Base-by-base conservation (phyloP, 768 basidiomycete genomes). In the Suillus plorans region DNA sequence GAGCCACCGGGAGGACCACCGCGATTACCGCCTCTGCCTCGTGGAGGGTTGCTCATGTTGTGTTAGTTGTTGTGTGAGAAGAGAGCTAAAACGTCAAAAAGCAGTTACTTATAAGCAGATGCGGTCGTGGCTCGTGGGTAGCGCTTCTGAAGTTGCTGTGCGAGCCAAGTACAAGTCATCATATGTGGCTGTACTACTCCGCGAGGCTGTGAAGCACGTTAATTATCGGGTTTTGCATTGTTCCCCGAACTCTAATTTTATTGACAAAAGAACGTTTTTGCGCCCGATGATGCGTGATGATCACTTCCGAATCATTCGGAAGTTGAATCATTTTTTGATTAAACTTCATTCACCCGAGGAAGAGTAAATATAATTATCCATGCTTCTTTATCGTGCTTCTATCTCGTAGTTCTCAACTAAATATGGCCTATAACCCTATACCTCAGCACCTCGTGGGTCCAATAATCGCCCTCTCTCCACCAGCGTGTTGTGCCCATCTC, bases 1-100 rank as follows among this genome's bases (percentile, higher is more conserved):
- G 69, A 63, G 41, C 65, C 71, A 52, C 68, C 56, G 1, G 62
- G 60, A 16, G 18, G 36, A 45, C 63, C 64, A n/a, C 70, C 71
- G 16, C 72, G 45, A 41, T 20, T 31, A 45, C 62, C 62, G 16
- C 70, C 71, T 31, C 72, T 62, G 34, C 64, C 70, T 34, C 68
- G 58, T 22, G 49, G n/a, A 58, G n/a, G 14, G 14, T 62, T 62
- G n/a, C 20, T 58, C 61, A 62, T 58, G 13, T 5, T 39, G 10
- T 37, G 36, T 58, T 58, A 39, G 39, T 58, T 16, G 57, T 20
- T 31, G 28, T 59, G 20, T 20, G 28, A 18, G 39, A 58, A 39
- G 37, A 58, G 25, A 41, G 8, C 5, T 16, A 14, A 4, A 22
- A 5, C 6, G 37, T 14, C 5, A 28, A 18, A 25, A 18, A 16